A percentile compares a stretch with the other conserved stretches of the same genome.
Evolutionary conservation across 2,329 filamentous ascomycete species (phyloP).

Genomic region (Teratosphaeria gauchensis): DNA sequence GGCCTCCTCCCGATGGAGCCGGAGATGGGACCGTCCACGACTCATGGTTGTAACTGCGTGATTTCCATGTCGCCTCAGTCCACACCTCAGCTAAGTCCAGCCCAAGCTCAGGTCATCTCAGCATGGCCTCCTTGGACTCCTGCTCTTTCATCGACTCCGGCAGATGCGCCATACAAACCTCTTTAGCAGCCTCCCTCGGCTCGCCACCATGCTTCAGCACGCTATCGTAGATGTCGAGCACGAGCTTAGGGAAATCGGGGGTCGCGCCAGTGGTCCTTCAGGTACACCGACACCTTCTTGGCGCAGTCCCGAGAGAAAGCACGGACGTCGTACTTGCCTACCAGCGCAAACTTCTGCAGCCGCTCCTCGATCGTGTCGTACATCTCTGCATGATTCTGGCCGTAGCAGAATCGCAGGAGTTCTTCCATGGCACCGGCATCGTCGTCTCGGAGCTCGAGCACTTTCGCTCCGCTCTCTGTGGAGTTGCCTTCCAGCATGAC

Average conservation of each 20-base stretch:
- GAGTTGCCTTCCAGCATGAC: neutral
- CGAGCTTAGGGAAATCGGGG: no score
- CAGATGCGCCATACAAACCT: neutral
- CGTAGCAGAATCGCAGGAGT: neutral
- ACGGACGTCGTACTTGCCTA: neutral
- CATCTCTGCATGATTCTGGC: neutral
- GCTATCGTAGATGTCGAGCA: no score
- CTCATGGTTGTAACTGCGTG: no score
- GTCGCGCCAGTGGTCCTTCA: neutral
- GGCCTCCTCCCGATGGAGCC: no score
- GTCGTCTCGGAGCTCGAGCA: neutral
- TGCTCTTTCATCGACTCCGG: no score
- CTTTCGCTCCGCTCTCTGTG: neutral
- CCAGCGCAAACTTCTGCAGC: neutral
- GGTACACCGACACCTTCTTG: neutral
- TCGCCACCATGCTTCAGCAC: no score
- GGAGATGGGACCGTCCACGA: no score
- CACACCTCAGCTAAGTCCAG: neutral
- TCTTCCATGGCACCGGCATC: neutral
- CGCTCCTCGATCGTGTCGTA: neutral
- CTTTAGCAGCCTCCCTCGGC: no score
- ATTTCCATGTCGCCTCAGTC: no score
- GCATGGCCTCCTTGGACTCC: neutral
- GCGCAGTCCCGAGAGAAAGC: neutral
- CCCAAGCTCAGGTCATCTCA: neutral